A percentile compares a stretch with the other conserved stretches of the same genome.
These are phyloP conservation scores for Ustilaginoidea virens DNA, from an alignment of 2,329 filamentous ascomycete species.

Conservation along the genomic window DNA sequence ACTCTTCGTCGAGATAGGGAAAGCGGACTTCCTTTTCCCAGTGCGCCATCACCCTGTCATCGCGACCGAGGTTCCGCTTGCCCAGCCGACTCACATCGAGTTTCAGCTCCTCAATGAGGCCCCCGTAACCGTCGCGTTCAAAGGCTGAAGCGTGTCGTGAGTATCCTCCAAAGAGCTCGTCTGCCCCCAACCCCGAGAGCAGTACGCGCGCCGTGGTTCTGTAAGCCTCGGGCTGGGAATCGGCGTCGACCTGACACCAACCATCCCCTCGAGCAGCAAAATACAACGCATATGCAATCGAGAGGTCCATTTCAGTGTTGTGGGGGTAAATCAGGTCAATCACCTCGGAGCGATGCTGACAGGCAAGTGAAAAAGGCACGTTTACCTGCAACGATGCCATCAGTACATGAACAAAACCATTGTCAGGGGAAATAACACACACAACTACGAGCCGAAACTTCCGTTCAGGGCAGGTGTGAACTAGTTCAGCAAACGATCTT, in stretches of 20 bases:
- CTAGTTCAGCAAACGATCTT: slow-evolving; percentile 62
- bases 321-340: slow-evolving; percentile 76
- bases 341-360: slow-evolving; percentile 52
- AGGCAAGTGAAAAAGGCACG: slow-evolving; percentile 62
- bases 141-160: slow-evolving; percentile 70
- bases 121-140: slow-evolving; percentile 48
- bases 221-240: slow-evolving; percentile 28
- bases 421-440: slow-evolving; percentile 10
- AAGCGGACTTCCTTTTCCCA: slow-evolving; percentile 84
- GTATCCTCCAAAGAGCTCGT: slow-evolving; percentile 93
- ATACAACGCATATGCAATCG: slow-evolving; percentile 85
- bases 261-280: slow-evolving; percentile 73
- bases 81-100: slow-evolving; percentile 77
- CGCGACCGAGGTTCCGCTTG: slow-evolving; percentile 85
- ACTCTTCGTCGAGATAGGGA: slow-evolving; percentile 75
- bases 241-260: slow-evolving; percentile 17
- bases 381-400: slow-evolving; percentile 39
- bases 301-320: slow-evolving; percentile 97
- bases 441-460: slow-evolving; percentile 71
- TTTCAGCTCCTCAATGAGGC: slow-evolving; percentile 66
- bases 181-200: slow-evolving; percentile 83
- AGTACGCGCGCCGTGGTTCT: slow-evolving; percentile 65
- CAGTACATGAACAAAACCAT: neutral
- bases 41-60: slow-evolving; percentile 79
- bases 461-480: slow-evolving; percentile 50